Conservation (phyloP, 441 rosid species). For the Biscutella laevigata region DNA sequence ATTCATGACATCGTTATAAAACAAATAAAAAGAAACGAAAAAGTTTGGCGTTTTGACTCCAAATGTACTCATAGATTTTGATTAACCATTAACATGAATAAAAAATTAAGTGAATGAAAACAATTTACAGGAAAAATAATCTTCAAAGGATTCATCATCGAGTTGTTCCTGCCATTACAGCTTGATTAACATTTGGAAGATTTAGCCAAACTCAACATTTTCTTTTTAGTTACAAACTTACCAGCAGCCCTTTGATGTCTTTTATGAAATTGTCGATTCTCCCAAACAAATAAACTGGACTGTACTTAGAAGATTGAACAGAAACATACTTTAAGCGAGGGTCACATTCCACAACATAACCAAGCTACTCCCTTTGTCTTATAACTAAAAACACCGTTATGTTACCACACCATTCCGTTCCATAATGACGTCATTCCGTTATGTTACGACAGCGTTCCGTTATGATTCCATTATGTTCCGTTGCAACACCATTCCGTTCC, state of each 20-base stretch:
- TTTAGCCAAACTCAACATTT: too few species aligned
- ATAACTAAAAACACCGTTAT: conserved; percentile 10
- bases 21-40: not conserved
- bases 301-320: conserved; percentile 83
- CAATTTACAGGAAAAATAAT: too few species aligned
- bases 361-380: conserved; percentile 99
- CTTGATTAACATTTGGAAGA: too few species aligned
- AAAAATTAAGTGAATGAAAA: conserved; percentile 14
- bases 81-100: too few species aligned
- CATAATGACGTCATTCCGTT: too few species aligned
- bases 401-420: too few species aligned
- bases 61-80: too few species aligned
- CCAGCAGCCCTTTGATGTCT: conserved; percentile 54
- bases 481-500: too few species aligned
- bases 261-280: conserved; percentile 74
- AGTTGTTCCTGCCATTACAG: conserved; percentile 48
- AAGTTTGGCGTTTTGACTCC: conserved; percentile 11
- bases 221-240: conserved; percentile 27
- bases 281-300: conserved; percentile 65
- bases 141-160: conserved; percentile 67
- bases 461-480: too few species aligned
- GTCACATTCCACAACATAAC: conserved; percentile 82
- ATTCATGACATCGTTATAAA: not conserved
- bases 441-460: too few species aligned
- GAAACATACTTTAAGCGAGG: conserved; percentile 74